phyloP scores from a whole-genome alignment of 164 flowering plant genomes.

The Euptelea pleiosperma region DNA sequence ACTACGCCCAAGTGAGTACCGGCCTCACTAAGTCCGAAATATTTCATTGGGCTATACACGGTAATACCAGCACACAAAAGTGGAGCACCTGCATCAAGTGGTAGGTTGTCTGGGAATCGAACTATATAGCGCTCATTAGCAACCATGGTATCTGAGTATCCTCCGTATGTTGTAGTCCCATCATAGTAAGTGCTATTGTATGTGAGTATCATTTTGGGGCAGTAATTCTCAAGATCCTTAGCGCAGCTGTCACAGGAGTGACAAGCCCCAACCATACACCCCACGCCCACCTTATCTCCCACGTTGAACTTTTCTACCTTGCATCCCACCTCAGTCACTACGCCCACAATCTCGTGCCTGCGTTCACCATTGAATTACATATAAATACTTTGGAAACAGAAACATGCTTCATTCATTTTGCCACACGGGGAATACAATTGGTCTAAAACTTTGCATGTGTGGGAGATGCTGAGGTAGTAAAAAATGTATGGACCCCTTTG shows the following conservation, averaged over 20 bases:
- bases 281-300: conserved; percentile 39
- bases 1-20: conserved; percentile 46
- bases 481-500: too few relatives aligned
- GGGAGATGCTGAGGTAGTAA: too few relatives aligned
- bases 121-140: conserved; percentile 35
- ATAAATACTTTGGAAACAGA: too few relatives aligned
- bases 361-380: too few relatives aligned
- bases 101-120: conserved; percentile 41
- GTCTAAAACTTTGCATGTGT: too few relatives aligned
- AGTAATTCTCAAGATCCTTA: conserved; percentile 29
- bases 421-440: too few relatives aligned
- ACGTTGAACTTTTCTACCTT: conserved; percentile 28
- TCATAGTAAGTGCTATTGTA: conserved; percentile 19
- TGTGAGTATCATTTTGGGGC: conserved; percentile 29
- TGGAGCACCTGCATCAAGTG: conserved; percentile 42
- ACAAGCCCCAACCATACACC: conserved; percentile 34
- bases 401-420: too few relatives aligned
- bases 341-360: conserved; percentile 42
- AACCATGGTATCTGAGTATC: conserved; percentile 34
- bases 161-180: conserved; percentile 37
- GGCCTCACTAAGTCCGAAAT: conserved; percentile 35
- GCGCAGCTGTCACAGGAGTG: conserved; percentile 29
- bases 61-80: conserved; percentile 54
- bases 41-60: conserved; percentile 44
- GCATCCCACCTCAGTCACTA: conserved; percentile 33